Evolutionary conservation across 1,284 basidiomycete genomes (phyloP), one percentile per base, ranked within the genome.

Genomic region (Mycosarcoma mackinlayi): DNA sequence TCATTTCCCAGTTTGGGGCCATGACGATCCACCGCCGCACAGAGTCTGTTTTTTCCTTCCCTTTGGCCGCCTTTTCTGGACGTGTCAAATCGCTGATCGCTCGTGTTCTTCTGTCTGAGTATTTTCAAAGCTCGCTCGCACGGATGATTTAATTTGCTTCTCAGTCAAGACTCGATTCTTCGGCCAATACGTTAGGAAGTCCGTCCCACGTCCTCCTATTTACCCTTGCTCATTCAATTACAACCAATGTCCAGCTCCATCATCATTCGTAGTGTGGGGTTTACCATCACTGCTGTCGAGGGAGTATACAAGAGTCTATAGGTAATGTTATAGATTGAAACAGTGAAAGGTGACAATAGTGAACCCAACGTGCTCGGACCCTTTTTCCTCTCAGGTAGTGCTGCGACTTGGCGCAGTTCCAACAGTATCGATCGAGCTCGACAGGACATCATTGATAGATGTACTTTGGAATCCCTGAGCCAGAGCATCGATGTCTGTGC

Each of bases 401-500:
- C 33, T 66, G 51, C 51, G 54, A 19, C 28, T 39, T 13, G 46
- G 23, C 3, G 53, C 52, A 18, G 59, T 47, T 23, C 38, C 51
- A 9, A 46, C 41, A 9, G 66, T 49, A 33, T 28, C 53, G 14
- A 58, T 34, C 3, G 60, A 57, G 42, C 59, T 68, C 8, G 65
- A 63, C 21, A 68, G 25, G 2, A 57, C 31, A 49, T 66, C 68
- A n/a, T 71, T 66, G 54, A 71, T 62, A 28, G 54, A 54, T 10
- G 62, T 66, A 13, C 33, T 51, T 25, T 57, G 53, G 40, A 71
- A 58, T 6, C 68, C 68, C 19, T 56, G 33, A 11, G 58, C 42
- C 33, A 71, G 23, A 23, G 68, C 62, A 28, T 71, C 62, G 11
- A 71, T 50, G 37, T 71, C 62, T 4, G 62, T 62, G 13, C 68